Conservation (phyloP, 2,329 filamentous ascomycete genomes). For the Periconia digitata region DNA sequence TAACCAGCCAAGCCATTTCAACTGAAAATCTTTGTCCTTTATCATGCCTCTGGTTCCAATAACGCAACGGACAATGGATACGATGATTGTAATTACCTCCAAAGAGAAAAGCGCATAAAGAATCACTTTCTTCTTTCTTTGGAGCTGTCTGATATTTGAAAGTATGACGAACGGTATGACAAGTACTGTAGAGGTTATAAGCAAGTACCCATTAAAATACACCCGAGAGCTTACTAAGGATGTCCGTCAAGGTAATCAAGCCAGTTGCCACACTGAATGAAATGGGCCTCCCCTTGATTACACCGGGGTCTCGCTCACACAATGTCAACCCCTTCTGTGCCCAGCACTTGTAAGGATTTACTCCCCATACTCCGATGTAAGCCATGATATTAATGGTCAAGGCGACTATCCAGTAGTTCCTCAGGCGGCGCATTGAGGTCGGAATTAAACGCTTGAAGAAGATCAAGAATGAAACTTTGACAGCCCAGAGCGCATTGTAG, state of each 20-base stretch:
- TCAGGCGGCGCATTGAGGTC: not conserved
- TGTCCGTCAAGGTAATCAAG: conserved; percentile 6
- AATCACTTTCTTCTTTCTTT: conserved; percentile 1
- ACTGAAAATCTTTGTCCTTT: not conserved
- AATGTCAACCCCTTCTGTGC: conserved; percentile 1
- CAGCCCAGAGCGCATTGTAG: conserved; percentile 7
- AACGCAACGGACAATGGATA: conserved; percentile 4
- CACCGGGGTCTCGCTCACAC: conserved; percentile 2
- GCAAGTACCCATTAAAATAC: not conserved
- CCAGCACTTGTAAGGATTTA: conserved; percentile 6
- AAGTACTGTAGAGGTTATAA: not conserved
- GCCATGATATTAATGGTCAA: conserved; percentile 1
- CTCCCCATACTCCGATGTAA: conserved; percentile 1
- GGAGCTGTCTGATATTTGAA: conserved; percentile 1
- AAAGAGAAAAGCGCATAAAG: conserved; percentile 9
- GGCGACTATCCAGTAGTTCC: conserved; percentile 4
- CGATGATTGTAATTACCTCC: conserved; percentile 4
- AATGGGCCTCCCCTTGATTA: conserved; percentile 4
- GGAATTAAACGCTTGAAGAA: conserved; percentile 8
- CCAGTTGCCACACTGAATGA: conserved; percentile 4
- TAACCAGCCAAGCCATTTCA: conserved; percentile 5
- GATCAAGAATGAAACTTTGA: conserved; percentile 10
- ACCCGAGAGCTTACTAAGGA: conserved; percentile 1
- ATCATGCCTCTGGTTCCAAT: not conserved
- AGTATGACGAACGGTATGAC: conserved; percentile 8